phyloP scores from a whole-genome alignment of 768 basidiomycete genomes.

The Termitomyces sp. region DNA sequence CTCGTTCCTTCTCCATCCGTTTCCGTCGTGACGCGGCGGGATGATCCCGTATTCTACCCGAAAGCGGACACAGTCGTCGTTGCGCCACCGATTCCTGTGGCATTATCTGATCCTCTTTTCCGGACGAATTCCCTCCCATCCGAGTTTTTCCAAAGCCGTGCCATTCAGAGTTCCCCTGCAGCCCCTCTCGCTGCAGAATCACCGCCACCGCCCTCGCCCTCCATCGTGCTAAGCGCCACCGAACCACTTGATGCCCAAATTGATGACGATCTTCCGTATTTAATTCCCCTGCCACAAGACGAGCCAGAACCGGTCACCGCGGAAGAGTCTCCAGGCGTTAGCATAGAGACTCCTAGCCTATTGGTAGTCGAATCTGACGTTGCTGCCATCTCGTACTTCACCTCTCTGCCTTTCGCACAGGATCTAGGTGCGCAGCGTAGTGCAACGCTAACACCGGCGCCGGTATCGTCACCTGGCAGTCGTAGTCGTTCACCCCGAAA shows the following conservation, averaged over 20 bases:
- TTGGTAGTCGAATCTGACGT: background rate
- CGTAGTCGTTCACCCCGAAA: background rate
- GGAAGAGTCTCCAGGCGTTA: background rate
- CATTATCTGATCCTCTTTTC: background rate
- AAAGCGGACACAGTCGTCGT: background rate
- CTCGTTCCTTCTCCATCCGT: background rate
- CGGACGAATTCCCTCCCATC: background rate
- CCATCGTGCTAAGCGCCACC: background rate
- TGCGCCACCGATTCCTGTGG: constrained; percentile 1
- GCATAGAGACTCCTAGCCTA: background rate
- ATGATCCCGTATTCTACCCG: constrained; percentile 3
- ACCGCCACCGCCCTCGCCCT: background rate
- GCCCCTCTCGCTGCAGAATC: background rate
- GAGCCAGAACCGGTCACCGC: background rate
- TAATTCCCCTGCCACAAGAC: background rate
- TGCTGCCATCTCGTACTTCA: background rate
- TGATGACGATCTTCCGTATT: background rate
- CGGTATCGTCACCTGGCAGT: background rate
- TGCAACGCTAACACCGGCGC: background rate
- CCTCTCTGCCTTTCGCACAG: background rate
- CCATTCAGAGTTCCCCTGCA: background rate
- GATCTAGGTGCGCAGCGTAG: background rate
- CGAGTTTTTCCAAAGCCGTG: background rate
- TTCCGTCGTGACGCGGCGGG: background rate
- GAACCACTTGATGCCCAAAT: background rate